phyloP scores from a whole-genome alignment of 1,284 basidiomycete species.

The Malassezia obtusa region DNA sequence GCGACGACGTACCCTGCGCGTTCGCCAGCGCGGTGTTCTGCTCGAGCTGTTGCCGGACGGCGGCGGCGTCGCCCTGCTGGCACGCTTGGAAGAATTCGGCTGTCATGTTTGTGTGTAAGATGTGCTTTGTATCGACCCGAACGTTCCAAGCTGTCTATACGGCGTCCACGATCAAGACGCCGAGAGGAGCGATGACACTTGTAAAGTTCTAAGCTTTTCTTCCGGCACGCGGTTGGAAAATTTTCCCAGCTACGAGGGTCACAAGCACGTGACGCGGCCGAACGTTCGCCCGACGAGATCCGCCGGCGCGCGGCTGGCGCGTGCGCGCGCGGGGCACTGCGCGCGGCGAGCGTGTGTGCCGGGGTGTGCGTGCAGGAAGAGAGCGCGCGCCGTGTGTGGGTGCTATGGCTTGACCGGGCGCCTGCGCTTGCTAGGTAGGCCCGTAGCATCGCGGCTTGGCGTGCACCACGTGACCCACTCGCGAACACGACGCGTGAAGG shows the following conservation, averaged over 20 bases:
- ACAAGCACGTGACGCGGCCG: neutral
- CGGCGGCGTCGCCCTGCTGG: constrained; percentile 30
- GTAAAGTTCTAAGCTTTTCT: constrained; percentile 1
- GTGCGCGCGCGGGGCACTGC: too few relatives aligned
- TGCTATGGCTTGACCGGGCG: neutral
- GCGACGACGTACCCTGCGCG: constrained; percentile 14
- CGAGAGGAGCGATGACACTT: neutral
- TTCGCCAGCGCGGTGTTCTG: constrained; percentile 23
- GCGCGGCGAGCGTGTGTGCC: too few relatives aligned
- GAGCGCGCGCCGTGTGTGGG: too few relatives aligned
- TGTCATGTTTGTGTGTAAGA: constrained; percentile 21
- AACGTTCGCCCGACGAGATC: too few relatives aligned
- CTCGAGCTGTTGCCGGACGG: constrained; percentile 28
- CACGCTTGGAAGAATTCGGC: constrained; percentile 33
- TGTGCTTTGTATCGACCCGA: neutral
- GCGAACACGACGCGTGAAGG: neutral
- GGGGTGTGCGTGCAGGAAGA: too few relatives aligned
- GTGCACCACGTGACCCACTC: neutral
- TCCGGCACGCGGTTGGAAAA: constrained; percentile 2
- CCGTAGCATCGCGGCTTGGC: neutral
- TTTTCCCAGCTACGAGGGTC: constrained; percentile 2
- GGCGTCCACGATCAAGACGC: neutral
- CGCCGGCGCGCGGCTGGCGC: too few relatives aligned
- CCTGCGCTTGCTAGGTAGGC: neutral
- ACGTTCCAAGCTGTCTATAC: neutral